A percentile compares a stretch with the other conserved stretches of the same genome.
phyloP scores from a whole-genome alignment of 2,329 filamentous ascomycete species.

The Penicillium sp. region DNA sequence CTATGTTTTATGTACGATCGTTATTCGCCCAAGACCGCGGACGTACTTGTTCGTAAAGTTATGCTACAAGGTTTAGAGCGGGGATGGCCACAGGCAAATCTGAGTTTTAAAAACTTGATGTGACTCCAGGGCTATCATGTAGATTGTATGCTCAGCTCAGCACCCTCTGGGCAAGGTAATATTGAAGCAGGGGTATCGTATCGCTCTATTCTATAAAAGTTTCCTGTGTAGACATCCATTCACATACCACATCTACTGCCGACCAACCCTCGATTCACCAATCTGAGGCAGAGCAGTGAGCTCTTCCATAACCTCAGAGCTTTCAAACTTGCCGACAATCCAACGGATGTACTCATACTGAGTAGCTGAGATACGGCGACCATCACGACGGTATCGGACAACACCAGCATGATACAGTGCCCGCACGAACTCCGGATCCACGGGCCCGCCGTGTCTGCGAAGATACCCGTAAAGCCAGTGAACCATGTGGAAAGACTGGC shows the following conservation, averaged over 20 bases:
- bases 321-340: constrained; percentile 46
- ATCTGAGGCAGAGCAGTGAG: constrained; percentile 23
- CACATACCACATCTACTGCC: neutral
- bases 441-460: constrained; percentile 40
- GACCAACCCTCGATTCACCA: constrained; percentile 11
- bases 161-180: neutral
- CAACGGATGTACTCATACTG: constrained; percentile 46
- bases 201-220: constrained; percentile 11
- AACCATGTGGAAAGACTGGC: constrained; percentile 47
- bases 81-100: neutral
- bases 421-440: constrained; percentile 45
- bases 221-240: neutral
- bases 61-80: constrained; percentile 3
- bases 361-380: constrained; percentile 31
- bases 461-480: constrained; percentile 50
- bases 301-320: constrained; percentile 38
- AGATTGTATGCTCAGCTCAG: neutral
- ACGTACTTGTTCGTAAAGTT: constrained; percentile 1
- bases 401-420: constrained; percentile 53
- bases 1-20: constrained; percentile 5
- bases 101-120: neutral
- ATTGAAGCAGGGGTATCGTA: constrained; percentile 14
- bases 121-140: neutral
- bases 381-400: constrained; percentile 42
- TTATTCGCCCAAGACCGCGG: constrained; percentile 3